Base-by-base conservation (phyloP, 345 rosid genomes). In the Dimocarpus longan region DNA sequence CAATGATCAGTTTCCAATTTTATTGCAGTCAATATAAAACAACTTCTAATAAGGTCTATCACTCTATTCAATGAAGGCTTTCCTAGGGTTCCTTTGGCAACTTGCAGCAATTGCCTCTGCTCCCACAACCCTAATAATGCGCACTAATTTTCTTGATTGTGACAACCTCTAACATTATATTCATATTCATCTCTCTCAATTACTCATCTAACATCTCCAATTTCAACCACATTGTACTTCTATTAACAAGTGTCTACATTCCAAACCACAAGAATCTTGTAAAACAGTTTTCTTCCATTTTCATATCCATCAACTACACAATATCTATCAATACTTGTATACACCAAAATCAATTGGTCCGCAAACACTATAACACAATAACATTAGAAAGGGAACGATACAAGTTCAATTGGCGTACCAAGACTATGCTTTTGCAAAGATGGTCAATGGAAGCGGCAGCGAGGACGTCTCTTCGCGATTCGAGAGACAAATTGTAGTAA, bases 351-450 rank as follows among this genome's bases (percentile, higher is more conserved):
- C 37, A 32, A 32, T 32, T 32, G 37, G 37, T 32, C 37, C 37
- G 37, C 37, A 1, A 32, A 32, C 1, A 50, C 56, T 4, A 15
- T 50, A 18, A 54, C n/a, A 54, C 59, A 1, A 4, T 54, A 26
- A 54, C 56, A n/a, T 74, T 1, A 2, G 28, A 11, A 52, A 48
- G 24, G 66, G 16, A n/a, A n/a, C 21, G n/a, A 8, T 10, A 44
- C 5, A 50, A n/a, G 37, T 15, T 39, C 6, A 70, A 43, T 64
- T 3, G 59, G 79, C 78, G 56, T 81, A 93, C 99, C 95, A 93
- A 82, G 80, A 93, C 97, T 84, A 95, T 90, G 93, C 97, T 93
- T 79, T 93, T 96, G 89, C 97, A 94, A 56, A 94, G 97, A 82
- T 96, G 97, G 79, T 90, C 78, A 67, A 96, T 71, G 1, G 97